Conservation (phyloP, 305 asterid species). For the Fraxinus floribunda region DNA sequence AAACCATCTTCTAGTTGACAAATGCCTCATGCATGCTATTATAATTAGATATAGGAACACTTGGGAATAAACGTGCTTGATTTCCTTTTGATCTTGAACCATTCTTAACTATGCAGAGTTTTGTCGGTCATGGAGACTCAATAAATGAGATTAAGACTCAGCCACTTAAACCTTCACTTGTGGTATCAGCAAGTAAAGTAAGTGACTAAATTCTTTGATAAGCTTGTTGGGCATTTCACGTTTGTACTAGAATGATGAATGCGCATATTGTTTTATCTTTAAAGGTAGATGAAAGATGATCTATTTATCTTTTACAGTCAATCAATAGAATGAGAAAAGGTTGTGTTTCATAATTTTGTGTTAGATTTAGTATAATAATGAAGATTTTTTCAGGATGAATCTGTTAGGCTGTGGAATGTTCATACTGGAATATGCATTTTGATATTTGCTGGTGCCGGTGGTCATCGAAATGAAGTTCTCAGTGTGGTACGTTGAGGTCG, state of each 20-base stretch:
- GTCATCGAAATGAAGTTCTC: constrained; percentile 98
- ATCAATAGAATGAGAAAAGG: not conserved
- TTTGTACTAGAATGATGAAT: constrained; percentile 10
- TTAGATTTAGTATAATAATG: constrained; percentile 8
- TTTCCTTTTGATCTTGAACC: not conserved
- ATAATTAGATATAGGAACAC: not conserved
- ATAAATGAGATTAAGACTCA: constrained; percentile 90
- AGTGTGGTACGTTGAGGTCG: constrained; percentile 68
- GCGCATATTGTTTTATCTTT: constrained; percentile 1
- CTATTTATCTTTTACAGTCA: not conserved
- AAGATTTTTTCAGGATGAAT: constrained; percentile 70
- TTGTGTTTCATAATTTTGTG: constrained; percentile 9
- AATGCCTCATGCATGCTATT: not conserved
- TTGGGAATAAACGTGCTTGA: not conserved
- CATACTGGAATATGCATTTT: constrained; percentile 96
- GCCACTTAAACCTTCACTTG: constrained; percentile 86
- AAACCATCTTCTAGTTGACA: not conserved
- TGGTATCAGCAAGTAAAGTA: constrained; percentile 91
- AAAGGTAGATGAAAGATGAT: not conserved
- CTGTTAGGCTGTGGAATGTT: constrained; percentile 95
- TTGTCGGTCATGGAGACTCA: constrained; percentile 95
- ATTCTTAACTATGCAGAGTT: constrained; percentile 56
- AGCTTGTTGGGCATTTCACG: not conserved
- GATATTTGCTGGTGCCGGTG: constrained; percentile 99
- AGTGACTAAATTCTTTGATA: constrained; percentile 25